A percentile compares a stretch with the other conserved stretches of the same genome.
These are phyloP conservation scores for Mortierella sp. DNA, from an alignment of 371 early-diverging fungal species.

Conservation along the genomic window DNA sequence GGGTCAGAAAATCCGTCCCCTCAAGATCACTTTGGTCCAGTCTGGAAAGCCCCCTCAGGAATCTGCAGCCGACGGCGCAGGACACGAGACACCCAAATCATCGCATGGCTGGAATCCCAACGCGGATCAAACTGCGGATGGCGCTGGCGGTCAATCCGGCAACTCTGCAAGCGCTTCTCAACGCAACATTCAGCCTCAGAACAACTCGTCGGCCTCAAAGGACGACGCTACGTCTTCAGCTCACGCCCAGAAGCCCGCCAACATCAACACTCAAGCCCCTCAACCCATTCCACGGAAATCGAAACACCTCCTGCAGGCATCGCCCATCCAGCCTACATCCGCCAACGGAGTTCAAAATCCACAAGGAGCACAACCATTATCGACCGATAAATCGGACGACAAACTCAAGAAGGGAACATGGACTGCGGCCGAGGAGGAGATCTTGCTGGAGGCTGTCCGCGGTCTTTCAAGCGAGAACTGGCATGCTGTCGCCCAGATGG, in stretches of 20 bases:
- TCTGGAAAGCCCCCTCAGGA: constrained; percentile 28
- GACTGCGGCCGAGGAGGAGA: constrained; percentile 49
- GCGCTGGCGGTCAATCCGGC: too few relatives aligned
- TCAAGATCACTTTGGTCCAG: constrained; percentile 49
- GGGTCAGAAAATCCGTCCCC: neutral
- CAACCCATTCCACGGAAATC: constrained; percentile 14
- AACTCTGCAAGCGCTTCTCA: neutral
- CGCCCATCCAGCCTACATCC: constrained; percentile 12
- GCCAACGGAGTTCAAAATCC: constrained; percentile 20
- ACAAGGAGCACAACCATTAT: constrained; percentile 6
- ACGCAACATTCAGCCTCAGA: constrained; percentile 7
- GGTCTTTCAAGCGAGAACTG: constrained; percentile 54
- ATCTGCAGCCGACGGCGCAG: constrained; percentile 3
- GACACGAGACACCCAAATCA: constrained; percentile 23
- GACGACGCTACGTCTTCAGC: neutral
- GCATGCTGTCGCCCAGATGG: constrained; percentile 56
- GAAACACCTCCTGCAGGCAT: constrained; percentile 4
- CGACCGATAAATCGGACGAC: constrained; percentile 43
- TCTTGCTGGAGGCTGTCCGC: constrained; percentile 46
- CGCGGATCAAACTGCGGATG: neutral
- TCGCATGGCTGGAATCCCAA: constrained; percentile 28
- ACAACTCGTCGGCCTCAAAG: neutral
- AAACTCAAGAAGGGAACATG: constrained; percentile 58
- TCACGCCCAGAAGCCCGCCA: neutral
- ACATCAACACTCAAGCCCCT: constrained; percentile 7